A percentile compares a stretch with the other conserved stretches of the same genome.
phyloP scores from a whole-genome alignment of 1,139 yeast genomes.

The Magnusiomyces tetraspermus region DNA sequence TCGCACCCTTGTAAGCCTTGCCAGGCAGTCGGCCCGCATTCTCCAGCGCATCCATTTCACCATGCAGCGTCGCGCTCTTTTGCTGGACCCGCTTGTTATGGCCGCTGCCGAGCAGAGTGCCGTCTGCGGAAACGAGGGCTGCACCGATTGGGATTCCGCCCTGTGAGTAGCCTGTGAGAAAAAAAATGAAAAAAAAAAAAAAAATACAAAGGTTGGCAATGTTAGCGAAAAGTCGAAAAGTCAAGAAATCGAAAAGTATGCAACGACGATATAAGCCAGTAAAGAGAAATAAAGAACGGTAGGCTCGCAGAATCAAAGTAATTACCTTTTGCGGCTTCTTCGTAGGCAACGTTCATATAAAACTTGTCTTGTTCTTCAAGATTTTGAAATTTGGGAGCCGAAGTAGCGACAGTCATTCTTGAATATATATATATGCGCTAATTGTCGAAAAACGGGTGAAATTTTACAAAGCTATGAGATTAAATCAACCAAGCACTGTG shows the following conservation, averaged over 20 bases:
- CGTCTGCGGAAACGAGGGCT: constrained; percentile 64
- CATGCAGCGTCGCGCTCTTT: constrained; percentile 66
- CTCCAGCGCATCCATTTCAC: constrained; percentile 82
- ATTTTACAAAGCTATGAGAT: too few species aligned
- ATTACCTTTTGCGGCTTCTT: background rate
- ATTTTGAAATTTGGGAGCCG: background rate
- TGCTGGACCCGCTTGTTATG: constrained; percentile 85
- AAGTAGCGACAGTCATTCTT: background rate
- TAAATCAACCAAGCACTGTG: too few species aligned
- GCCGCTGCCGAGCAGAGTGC: constrained; percentile 73
- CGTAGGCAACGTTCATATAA: background rate
- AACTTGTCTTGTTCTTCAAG: background rate
- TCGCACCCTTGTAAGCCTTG: constrained; percentile 46
- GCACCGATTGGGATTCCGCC: constrained; percentile 93
- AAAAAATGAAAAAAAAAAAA: constrained; percentile 2
- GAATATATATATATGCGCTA: too few species aligned
- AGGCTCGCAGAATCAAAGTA: too few species aligned
- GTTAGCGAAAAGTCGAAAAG: background rate
- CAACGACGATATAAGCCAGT: background rate
- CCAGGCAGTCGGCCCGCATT: constrained; percentile 78
- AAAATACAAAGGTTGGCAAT: background rate
- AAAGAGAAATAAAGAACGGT: too few species aligned
- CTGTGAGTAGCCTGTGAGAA: constrained; percentile 47
- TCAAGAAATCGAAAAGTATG: too few species aligned
- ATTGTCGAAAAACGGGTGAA: too few species aligned